Base-by-base conservation (phyloP, 495 filamentous ascomycete genomes). In the Penicillium riverlandense region DNA sequence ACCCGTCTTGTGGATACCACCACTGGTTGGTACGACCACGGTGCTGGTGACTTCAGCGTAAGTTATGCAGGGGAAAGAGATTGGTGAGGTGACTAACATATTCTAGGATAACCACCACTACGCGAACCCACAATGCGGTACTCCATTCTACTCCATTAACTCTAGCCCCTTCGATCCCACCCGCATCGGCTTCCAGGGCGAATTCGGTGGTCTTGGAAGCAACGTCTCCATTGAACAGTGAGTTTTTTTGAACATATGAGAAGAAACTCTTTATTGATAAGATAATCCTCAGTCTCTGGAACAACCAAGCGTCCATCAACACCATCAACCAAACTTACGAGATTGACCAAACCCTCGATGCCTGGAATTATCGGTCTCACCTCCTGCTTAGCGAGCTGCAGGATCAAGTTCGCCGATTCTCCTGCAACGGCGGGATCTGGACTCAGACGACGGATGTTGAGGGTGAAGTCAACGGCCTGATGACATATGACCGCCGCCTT, bases 361-460 rank as follows among this genome's bases (percentile, higher is more conserved):
- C 72, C 2, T 86, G 78, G 74, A 83, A 84, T 64, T 82, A 79
- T 61, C 79, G 82, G 38, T 74, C 75, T 28, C 71, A 75, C 43
- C 2, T 59, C 9, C 54, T 66, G 45, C 62, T 85, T 1, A 52
- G 38, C n/a, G 79, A 82, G 46, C 62, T 86, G 8, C 59, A 68
- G 33, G 73, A 78, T 14, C 83, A 85, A 51, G 55, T 80, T n/a
- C 67, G 70, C 30, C 61, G 43, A 8, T 84, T 67, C 45, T 66
- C 74, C 0, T 84, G 81, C 65, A 79, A 74, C 38, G 79, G 69
- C 1, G 78, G 70, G 29, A 69, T 78, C 11, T 82, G 74, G 65
- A 85, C 82, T n/a, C 82, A 86, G 57, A 85, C 82, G 1, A 83
- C 80, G 0, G 82, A 86, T 52, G 81, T 86, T 7, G 83, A 86